Evolutionary conservation across 495 filamentous ascomycete species (phyloP).

Genomic region (Barbatosphaeria neglecta): DNA sequence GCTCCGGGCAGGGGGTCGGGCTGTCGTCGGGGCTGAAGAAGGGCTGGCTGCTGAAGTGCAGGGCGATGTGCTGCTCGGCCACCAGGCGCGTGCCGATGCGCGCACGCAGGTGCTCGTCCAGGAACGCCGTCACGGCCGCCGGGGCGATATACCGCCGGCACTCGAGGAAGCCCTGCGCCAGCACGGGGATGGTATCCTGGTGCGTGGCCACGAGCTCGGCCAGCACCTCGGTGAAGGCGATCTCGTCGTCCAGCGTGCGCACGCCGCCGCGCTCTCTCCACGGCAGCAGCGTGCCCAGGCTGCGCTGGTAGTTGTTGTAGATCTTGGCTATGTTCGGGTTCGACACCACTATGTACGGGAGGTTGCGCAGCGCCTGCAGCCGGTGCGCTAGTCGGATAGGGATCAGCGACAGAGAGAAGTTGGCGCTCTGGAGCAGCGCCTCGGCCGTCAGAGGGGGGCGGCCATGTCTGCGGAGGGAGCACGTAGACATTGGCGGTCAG

Average conservation of each 20-base stretch:
- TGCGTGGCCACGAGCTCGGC: conserved; percentile 90
- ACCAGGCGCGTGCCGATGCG: conserved; percentile 90
- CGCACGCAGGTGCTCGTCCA: conserved; percentile 88
- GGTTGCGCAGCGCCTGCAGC: conserved; percentile 80
- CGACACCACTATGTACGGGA: conserved; percentile 94
- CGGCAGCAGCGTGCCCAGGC: conserved; percentile 74
- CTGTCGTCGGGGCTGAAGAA: conserved; percentile 39
- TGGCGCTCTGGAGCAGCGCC: conserved; percentile 75
- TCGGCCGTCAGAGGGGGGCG: conserved; percentile 74
- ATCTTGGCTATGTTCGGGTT: conserved; percentile 88
- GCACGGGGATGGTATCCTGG: conserved; percentile 81
- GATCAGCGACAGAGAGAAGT: conserved; percentile 86
- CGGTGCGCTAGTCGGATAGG: conserved; percentile 91
- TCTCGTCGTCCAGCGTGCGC: conserved; percentile 74
- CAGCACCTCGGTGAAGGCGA: conserved; percentile 79
- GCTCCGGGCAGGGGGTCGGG: conserved; percentile 34
- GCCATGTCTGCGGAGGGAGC: conserved; percentile 51
- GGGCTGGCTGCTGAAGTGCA: conserved; percentile 73
- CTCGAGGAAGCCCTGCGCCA: conserved; percentile 86
- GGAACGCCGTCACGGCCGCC: conserved; percentile 70
- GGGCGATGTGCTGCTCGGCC: conserved; percentile 90
- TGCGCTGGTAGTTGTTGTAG: conserved; percentile 90
- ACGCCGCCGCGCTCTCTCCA: conserved; percentile 67
- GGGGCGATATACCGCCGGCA: conserved; percentile 77
- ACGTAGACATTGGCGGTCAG: not conserved